Evolutionary conservation across 2,329 filamentous ascomycete species (phyloP), one percentile per base, ranked within the genome.

Genomic region (Scolecobasidium constrictum): DNA sequence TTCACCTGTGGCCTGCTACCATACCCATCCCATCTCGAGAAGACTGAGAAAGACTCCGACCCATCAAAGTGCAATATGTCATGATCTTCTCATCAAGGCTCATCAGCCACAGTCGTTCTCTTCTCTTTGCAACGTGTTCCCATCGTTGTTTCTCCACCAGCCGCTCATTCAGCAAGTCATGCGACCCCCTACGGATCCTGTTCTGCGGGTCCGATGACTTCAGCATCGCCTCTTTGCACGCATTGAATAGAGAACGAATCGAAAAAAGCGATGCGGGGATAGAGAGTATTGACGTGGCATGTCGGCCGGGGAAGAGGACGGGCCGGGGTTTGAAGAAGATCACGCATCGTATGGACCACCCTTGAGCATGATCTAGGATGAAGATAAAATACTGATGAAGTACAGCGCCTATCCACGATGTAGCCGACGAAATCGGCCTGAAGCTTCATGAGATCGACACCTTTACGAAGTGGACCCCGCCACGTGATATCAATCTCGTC

Each of bases 201-300:
- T 98, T 95, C 64, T 96, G 88, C 63, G 92, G 92, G 48, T 92
- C 90, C 3, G 92, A 98, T 60, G 72, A 79, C 2, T 94, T 96
- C 62, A 95, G 90, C 65, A 82, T 82, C 53, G 74, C 73, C 41
- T 86, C 86, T 2, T 68, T 98, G 39, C 66, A 66, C 46, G 83
- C 83, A 4, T 65, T 98, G 23, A 61, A 81, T 52, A 55, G 64
- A 4, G 81, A 86, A 55, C 71, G 78, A 41, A 47, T 59, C 19
- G 55, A 54, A 6, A 36, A 49, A 4, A 46, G 52, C 3, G 51
- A 53, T 4, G 23, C 43, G 7, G 55, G 61, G 22, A 42, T 70
- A 71, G 44, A 70, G 64, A 86, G 83, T 4, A 81, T 98, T 49
- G 82, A 94, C 59, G 88, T 98, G 3, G 77, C 94, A 39, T 84